A percentile compares a stretch with the other conserved stretches of the same genome.
Conservation (phyloP, 208 protist genomes). For the Vickermania spadyakhi region DNA sequence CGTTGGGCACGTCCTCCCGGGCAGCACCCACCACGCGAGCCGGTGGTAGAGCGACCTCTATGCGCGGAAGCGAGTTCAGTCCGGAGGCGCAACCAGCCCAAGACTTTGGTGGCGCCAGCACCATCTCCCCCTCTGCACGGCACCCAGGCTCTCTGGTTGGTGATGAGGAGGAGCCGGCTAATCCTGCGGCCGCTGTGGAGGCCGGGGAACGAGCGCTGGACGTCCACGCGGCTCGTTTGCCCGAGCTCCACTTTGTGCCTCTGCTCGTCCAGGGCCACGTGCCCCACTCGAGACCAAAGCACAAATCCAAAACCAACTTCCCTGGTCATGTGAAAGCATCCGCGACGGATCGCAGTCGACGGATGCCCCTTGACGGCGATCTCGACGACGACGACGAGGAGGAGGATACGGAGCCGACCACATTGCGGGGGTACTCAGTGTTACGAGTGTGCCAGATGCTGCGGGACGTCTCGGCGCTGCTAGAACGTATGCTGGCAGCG, state of each 20-base stretch:
- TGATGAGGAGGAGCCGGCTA: neutral
- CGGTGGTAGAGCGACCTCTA: neutral
- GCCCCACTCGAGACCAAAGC: no score
- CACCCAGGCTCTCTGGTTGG: neutral
- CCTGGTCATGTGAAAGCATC: neutral
- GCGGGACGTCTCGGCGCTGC: conserved; percentile 23
- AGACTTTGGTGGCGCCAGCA: no score
- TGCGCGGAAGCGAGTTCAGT: neutral
- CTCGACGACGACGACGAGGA: conserved; percentile 1
- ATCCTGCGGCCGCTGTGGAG: neutral
- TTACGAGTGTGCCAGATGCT: conserved; percentile 51
- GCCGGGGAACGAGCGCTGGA: neutral
- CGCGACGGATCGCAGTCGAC: neutral
- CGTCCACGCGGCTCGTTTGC: neutral
- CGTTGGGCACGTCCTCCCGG: neutral
- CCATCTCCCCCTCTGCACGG: neutral
- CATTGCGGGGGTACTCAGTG: conserved; percentile 65
- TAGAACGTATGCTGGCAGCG: conserved; percentile 47
- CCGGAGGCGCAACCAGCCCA: no score
- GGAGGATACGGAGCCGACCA: neutral
- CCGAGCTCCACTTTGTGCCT: neutral
- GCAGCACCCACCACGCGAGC: neutral
- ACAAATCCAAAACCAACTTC: no score
- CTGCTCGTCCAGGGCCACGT: neutral
- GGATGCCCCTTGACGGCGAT: no score